Evolutionary conservation across 169 alveolate genomes (phyloP), one percentile per base, ranked within the genome.

Genomic region (Blepharisma undulans): DNA sequence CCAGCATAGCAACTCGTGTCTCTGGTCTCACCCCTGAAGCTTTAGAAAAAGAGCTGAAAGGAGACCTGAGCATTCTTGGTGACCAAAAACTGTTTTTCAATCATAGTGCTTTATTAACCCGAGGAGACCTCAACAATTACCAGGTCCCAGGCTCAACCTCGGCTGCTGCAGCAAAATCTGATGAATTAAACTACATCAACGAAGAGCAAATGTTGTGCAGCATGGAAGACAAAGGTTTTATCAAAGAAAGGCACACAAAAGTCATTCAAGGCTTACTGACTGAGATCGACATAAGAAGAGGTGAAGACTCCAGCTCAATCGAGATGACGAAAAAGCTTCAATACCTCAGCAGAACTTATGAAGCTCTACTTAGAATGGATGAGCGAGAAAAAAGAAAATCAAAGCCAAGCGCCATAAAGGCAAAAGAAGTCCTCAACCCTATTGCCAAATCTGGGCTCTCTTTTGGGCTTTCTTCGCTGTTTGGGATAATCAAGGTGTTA

Each of bases 291-390:
- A 2, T 85, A 16, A 3, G 60, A 5, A 72, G 34, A n/a, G 79
- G 79, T 4, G 79, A n/a, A 72, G 79, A 72, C 7, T n/a, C 27
- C 3, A 33, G 84, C n/a, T 61, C 90, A 21, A 32, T 19, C 5
- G 90, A 85, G 71, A 85, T 60, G 22, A 85, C 82, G 19, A 66
- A 66, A 29, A 59, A 84, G 34, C 90, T 85, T 30, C 48, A 72
- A 71, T 85, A 85, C 21, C n/a, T 85, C 30, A 60, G 90, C 34
- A 25, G 82, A 21, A 71, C 71, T 25, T 72, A 27, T 85, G 90
- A 85, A 85, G 90, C 90, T 33, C 22, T 85, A 21, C 34, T 85
- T 18, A 60, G 90, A 85, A 25, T 27, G 25, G 90, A 85, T 22
- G 82, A 85, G 29, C 27, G 34, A 4, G 22, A 30, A 25, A 71